Conservation (phyloP, 108 stramenopile genomes). For the Nitzschia palea region DNA sequence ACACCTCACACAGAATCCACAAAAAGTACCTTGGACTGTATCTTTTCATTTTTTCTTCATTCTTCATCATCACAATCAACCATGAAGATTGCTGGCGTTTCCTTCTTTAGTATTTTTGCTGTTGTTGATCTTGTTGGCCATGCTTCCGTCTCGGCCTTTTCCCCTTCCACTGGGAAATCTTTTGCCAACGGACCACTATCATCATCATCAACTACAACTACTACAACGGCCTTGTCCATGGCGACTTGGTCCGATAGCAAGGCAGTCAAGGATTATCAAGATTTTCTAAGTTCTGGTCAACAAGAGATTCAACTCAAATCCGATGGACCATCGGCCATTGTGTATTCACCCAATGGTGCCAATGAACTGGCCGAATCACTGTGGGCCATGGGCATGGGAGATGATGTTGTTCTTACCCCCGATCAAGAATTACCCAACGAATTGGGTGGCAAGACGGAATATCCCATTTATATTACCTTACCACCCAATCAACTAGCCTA, state of each 20-base stretch:
- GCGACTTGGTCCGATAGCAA: constrained; percentile 56
- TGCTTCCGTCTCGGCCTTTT: no score
- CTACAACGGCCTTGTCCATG: constrained; percentile 7
- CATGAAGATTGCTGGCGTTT: no score
- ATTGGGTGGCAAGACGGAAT: constrained; percentile 53
- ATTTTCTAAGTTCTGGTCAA: constrained; percentile 74
- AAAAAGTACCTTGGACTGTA: no score
- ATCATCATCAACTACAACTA: no score
- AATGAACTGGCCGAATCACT: constrained; percentile 59
- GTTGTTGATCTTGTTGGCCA: neutral
- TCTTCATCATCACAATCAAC: no score
- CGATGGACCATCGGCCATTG: constrained; percentile 72
- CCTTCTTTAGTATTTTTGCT: neutral
- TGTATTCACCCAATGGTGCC: constrained; percentile 43
- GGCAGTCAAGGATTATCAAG: constrained; percentile 69
- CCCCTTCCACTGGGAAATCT: no score
- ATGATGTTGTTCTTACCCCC: constrained; percentile 64
- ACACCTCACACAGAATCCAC: no score
- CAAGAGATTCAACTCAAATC: constrained; percentile 60
- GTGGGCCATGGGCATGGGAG: constrained; percentile 53
- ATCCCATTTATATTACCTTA: constrained; percentile 77
- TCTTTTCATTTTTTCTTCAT: no score
- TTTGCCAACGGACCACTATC: no score
- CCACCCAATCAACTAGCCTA: constrained; percentile 60
- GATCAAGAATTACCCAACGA: constrained; percentile 47